phyloP scores from a whole-genome alignment of 495 filamentous ascomycete species.

The Penicillium coffeae region DNA sequence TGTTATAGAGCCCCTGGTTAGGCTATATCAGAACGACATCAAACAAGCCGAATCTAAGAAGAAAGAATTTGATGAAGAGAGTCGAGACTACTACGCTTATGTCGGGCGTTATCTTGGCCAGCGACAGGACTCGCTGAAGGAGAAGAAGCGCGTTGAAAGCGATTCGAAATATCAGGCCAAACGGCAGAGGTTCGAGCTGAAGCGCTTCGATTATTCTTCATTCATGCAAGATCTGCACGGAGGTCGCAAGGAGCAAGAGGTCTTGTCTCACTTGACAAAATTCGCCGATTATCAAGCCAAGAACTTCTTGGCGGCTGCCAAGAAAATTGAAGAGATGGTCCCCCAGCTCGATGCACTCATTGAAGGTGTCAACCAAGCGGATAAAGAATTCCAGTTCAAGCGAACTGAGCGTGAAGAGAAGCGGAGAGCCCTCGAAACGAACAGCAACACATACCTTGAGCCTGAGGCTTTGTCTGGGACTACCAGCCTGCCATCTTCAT shows the following conservation, averaged over 20 bases:
- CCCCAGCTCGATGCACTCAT: slow-evolving; percentile 92
- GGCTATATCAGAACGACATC: slow-evolving; percentile 91
- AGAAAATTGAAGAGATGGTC: slow-evolving; percentile 81
- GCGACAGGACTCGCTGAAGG: slow-evolving; percentile 90
- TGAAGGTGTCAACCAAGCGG: slow-evolving; percentile 81
- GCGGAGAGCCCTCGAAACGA: slow-evolving; percentile 82
- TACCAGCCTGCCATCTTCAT: slow-evolving; percentile 21
- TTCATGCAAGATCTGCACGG: slow-evolving; percentile 99
- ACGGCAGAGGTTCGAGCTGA: slow-evolving; percentile 89
- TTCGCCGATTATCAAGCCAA: slow-evolving; percentile 89
- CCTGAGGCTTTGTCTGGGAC: slow-evolving; percentile 50
- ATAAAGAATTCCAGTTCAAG: slow-evolving; percentile 94
- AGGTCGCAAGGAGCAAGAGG: slow-evolving; percentile 94
- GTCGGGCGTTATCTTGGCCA: slow-evolving; percentile 93
- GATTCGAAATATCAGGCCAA: slow-evolving; percentile 96
- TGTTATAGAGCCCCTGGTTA: slow-evolving; percentile 89
- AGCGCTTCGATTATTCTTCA: slow-evolving; percentile 96
- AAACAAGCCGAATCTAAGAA: slow-evolving; percentile 97
- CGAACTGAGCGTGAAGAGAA: slow-evolving; percentile 92
- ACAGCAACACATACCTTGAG: slow-evolving; percentile 74
- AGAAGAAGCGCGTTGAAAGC: slow-evolving; percentile 91
- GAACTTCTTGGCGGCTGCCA: slow-evolving; percentile 74
- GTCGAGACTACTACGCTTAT: slow-evolving; percentile 94
- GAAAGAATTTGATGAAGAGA: slow-evolving; percentile 97
- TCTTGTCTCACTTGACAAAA: slow-evolving; percentile 90